Evolutionary conservation across 306 rosid species (phyloP).

Genomic region (Datisca glomerata): DNA sequence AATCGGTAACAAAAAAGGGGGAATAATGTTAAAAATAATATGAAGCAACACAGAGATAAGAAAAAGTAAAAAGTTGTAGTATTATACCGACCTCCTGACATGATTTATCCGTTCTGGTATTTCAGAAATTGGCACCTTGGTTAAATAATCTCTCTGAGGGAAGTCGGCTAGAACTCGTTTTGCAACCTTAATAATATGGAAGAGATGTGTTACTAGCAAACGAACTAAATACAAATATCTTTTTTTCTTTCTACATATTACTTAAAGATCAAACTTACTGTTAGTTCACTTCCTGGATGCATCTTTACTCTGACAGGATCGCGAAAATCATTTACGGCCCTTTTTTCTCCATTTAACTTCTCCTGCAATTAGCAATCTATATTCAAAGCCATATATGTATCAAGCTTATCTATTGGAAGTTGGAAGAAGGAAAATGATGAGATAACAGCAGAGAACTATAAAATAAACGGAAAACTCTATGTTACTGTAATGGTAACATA

Average conservation of each 20-base stretch:
- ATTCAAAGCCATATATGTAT: not conserved
- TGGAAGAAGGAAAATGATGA: too few species aligned
- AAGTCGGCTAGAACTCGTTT: constrained; percentile 39
- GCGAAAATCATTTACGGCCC: constrained; percentile 24
- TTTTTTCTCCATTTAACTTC: constrained; percentile 33
- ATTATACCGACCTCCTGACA: constrained; percentile 35
- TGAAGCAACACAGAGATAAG: not conserved
- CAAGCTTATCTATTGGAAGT: not conserved
- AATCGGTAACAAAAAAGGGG: too few species aligned
- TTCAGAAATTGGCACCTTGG: constrained; percentile 30
- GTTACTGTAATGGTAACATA: too few species aligned
- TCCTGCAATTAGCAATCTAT: constrained; percentile 33
- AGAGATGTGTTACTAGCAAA: constrained; percentile 15
- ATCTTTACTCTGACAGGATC: constrained; percentile 35
- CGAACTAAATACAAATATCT: constrained; percentile 3
- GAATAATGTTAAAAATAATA: too few species aligned
- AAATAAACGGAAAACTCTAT: too few species aligned
- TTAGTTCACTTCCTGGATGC: constrained; percentile 40
- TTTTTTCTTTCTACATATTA: not conserved
- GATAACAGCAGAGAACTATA: too few species aligned
- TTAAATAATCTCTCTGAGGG: constrained; percentile 26
- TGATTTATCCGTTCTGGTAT: constrained; percentile 34
- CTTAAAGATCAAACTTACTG: constrained; percentile 38
- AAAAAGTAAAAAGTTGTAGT: not conserved
- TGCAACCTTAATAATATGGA: constrained; percentile 28